Evolutionary conservation across 345 rosid species (phyloP).

Genomic region (Hibiscus trionum): DNA sequence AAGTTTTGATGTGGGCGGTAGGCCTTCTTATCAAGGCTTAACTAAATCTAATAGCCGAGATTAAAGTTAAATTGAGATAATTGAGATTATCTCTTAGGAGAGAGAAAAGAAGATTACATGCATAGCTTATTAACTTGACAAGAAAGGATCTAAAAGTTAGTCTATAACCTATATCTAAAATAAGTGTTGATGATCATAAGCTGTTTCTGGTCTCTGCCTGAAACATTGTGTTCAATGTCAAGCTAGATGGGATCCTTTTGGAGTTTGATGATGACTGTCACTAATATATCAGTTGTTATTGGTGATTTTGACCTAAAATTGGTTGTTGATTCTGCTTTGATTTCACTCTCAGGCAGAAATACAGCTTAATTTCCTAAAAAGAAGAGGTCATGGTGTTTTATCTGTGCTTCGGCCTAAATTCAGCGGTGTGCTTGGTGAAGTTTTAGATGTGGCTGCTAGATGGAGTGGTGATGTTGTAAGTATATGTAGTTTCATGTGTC

Average conservation of each 20-base stretch:
- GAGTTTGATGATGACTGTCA: neutral
- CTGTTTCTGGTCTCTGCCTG: neutral
- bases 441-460: constrained; percentile 85
- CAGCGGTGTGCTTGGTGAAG: constrained; percentile 95
- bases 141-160: neutral
- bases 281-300: neutral
- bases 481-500: constrained; percentile 15
- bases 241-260: neutral
- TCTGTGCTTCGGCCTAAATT: constrained; percentile 88
- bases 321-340: neutral
- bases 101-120: neutral
- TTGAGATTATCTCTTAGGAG: neutral
- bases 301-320: constrained; percentile 6
- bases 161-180: neutral
- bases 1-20: constrained; percentile 15
- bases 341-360: constrained; percentile 72
- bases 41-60: neutral
- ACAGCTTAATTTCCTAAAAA: constrained; percentile 91
- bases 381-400: constrained; percentile 89
- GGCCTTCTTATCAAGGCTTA: neutral
- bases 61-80: neutral
- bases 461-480: constrained; percentile 99
- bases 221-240: neutral
- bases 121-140: neutral
- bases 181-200: neutral